Evolutionary conservation across 768 basidiomycete genomes (phyloP).

Genomic region (Mycena haematopus): DNA sequence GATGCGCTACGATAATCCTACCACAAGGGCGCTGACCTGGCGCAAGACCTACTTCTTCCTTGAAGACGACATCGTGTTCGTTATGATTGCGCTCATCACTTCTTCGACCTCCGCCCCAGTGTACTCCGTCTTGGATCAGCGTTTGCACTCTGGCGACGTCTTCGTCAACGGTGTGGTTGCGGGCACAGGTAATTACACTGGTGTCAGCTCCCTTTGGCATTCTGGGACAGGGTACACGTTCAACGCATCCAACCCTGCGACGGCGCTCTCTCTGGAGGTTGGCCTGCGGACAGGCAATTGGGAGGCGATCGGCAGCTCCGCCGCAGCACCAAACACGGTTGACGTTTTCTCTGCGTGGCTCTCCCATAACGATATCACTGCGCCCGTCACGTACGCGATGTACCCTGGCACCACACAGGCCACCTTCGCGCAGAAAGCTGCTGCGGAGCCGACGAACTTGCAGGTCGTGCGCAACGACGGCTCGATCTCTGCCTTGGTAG

Average conservation of each 20-base stretch:
- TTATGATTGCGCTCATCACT: slow-evolving; percentile 37
- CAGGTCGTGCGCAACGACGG: slow-evolving; percentile 43
- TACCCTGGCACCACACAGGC: slow-evolving; percentile 46
- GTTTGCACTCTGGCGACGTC: slow-evolving; percentile 31
- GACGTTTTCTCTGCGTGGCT: slow-evolving; percentile 50
- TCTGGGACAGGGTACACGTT: slow-evolving; percentile 44
- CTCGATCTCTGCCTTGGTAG: slow-evolving; percentile 48
- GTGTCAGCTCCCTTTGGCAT: slow-evolving; percentile 41
- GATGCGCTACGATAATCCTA: slow-evolving; percentile 45
- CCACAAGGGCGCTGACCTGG: slow-evolving; percentile 38
- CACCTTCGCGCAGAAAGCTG: slow-evolving; percentile 37
- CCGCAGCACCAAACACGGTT: slow-evolving; percentile 36
- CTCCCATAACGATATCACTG: slow-evolving; percentile 34
- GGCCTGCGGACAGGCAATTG: slow-evolving; percentile 39
- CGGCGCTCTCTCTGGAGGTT: slow-evolving; percentile 36
- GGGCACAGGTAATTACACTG: slow-evolving; percentile 33
- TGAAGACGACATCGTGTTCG: slow-evolving; percentile 40
- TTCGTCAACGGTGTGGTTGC: slow-evolving; percentile 26
- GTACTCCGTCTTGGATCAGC: slow-evolving; percentile 45
- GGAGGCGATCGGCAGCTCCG: slow-evolving; percentile 41
- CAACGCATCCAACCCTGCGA: slow-evolving; percentile 31
- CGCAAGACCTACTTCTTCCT: slow-evolving; percentile 48
- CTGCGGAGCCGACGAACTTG: slow-evolving; percentile 25
- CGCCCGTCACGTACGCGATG: slow-evolving; percentile 46
- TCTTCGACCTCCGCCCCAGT: slow-evolving; percentile 35